These are phyloP conservation scores for Hypoxylon perforatum DNA, from an alignment of 495 filamentous ascomycete species.

Conservation along the genomic window DNA sequence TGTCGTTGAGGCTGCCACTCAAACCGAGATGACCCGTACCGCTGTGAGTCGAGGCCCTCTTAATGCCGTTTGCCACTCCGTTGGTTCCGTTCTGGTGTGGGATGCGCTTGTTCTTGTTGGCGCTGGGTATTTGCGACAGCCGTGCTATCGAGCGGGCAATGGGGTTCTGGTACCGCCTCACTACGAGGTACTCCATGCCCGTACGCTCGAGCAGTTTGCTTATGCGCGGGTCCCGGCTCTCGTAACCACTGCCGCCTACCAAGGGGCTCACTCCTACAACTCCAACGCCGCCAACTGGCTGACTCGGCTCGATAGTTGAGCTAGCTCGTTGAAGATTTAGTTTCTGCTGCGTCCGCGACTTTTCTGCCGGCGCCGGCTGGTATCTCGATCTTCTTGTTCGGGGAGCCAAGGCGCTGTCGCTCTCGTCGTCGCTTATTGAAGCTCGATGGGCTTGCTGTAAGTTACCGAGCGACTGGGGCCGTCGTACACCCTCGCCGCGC, in stretches of 20 bases:
- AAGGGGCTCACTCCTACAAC: constrained; percentile 50
- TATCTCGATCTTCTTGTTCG: constrained; percentile 44
- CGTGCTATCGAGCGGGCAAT: constrained; percentile 66
- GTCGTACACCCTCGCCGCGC: constrained; percentile 40
- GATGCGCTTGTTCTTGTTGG: constrained; percentile 58
- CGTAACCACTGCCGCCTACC: constrained; percentile 54
- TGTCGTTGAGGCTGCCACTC: constrained; percentile 53
- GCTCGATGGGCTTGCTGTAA: constrained; percentile 42
- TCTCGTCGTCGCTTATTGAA: constrained; percentile 49
- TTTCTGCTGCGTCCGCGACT: constrained; percentile 76
- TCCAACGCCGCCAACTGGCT: constrained; percentile 52
- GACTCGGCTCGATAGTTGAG: constrained; percentile 69
- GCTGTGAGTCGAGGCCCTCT: constrained; percentile 35
- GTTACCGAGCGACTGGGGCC: constrained; percentile 53
- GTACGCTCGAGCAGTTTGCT: constrained; percentile 69
- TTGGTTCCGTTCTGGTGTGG: constrained; percentile 46
- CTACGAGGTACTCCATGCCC: constrained; percentile 72
- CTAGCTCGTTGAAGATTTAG: constrained; percentile 75
- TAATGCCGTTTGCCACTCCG: constrained; percentile 38
- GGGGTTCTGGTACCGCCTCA: constrained; percentile 75
- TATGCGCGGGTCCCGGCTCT: constrained; percentile 63
- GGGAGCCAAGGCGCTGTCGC: constrained; percentile 52
- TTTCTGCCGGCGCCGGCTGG: constrained; percentile 56
- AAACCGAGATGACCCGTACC: constrained; percentile 48
- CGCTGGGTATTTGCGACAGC: constrained; percentile 60